Percentiles rank a stretch among this genome's conserved stretches.
Evolutionary conservation across 768 basidiomycete genomes (phyloP).

Genomic region (Rhizopogon sp.): DNA sequence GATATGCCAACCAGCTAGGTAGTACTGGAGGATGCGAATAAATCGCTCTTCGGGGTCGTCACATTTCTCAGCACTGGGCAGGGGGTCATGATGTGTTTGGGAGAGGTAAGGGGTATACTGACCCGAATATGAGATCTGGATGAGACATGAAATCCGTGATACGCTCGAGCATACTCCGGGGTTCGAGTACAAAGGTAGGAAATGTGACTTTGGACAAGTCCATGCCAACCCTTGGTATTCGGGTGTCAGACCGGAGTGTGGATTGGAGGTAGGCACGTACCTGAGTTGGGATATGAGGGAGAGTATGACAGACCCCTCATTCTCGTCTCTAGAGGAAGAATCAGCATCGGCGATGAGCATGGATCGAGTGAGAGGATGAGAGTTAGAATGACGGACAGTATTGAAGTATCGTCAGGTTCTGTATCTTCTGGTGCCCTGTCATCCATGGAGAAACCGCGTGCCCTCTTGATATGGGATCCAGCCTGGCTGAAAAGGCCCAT

Average conservation of each 20-base stretch:
- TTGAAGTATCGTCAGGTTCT: constrained; percentile 85
- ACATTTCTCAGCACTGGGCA: constrained; percentile 68
- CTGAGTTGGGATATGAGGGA: constrained; percentile 87
- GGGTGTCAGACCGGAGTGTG: neutral
- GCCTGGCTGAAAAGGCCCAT: constrained; percentile 78
- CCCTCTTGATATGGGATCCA: constrained; percentile 57
- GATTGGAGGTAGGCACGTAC: constrained; percentile 32
- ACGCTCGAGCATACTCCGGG: constrained; percentile 94
- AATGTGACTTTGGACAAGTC: constrained; percentile 93
- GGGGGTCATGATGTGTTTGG: constrained; percentile 2
- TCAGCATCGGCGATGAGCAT: constrained; percentile 31
- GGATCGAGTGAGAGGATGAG: constrained; percentile 8
- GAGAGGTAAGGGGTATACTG: constrained; percentile 26
- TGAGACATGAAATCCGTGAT: constrained; percentile 99
- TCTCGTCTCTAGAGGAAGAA: constrained; percentile 66
- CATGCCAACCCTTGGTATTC: constrained; percentile 76
- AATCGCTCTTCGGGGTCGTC: constrained; percentile 87
- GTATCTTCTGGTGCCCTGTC: constrained; percentile 77
- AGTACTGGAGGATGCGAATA: constrained; percentile 86
- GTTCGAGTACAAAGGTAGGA: constrained; percentile 94
- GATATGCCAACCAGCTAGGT: constrained; percentile 99
- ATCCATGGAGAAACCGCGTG: constrained; percentile 61
- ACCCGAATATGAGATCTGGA: constrained; percentile 96
- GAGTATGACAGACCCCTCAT: constrained; percentile 87
- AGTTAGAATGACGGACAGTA: constrained; percentile 57